These are phyloP conservation scores for Verticillium klebahnii DNA, from an alignment of 2,329 filamentous ascomycete genomes.

Conservation along the genomic window DNA sequence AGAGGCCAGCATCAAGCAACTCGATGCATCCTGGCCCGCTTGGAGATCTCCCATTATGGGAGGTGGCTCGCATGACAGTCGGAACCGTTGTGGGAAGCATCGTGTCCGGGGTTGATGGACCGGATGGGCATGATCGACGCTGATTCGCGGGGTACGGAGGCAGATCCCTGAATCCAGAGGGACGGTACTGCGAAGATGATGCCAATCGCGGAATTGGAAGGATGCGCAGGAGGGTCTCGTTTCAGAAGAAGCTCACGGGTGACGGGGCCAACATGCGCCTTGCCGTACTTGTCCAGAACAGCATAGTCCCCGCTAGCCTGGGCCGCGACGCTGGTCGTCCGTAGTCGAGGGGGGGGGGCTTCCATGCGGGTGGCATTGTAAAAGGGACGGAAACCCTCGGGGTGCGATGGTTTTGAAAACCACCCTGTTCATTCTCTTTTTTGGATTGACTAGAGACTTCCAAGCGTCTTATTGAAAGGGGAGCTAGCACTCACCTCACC, in stretches of 20 bases:
- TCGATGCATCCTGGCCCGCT: neutral
- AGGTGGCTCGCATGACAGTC: neutral
- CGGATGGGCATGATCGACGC: neutral
- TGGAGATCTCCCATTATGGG: neutral
- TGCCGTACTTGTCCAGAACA: neutral
- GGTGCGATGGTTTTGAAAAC: neutral
- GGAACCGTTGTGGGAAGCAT: neutral
- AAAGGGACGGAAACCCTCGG: neutral
- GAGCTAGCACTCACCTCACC: neutral
- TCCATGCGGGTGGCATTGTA: neutral
- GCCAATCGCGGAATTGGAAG: neutral
- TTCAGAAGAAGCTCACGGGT: neutral
- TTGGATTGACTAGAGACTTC: neutral
- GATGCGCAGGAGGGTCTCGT: neutral
- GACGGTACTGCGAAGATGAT: neutral
- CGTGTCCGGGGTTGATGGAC: slow-evolving; percentile 4
- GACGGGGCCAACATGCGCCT: neutral
- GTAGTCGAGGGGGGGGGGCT: neutral
- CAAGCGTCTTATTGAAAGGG: too few species aligned
- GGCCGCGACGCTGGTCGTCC: slow-evolving; percentile 1
- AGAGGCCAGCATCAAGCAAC: neutral
- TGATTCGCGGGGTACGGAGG: slow-evolving; percentile 2
- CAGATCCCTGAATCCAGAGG: slow-evolving; percentile 1
- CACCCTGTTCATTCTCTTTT: neutral
- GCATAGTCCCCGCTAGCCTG: neutral